Evolutionary conservation across 2,329 filamentous ascomycete species (phyloP).

Genomic region (Metarhizium guizhouense): DNA sequence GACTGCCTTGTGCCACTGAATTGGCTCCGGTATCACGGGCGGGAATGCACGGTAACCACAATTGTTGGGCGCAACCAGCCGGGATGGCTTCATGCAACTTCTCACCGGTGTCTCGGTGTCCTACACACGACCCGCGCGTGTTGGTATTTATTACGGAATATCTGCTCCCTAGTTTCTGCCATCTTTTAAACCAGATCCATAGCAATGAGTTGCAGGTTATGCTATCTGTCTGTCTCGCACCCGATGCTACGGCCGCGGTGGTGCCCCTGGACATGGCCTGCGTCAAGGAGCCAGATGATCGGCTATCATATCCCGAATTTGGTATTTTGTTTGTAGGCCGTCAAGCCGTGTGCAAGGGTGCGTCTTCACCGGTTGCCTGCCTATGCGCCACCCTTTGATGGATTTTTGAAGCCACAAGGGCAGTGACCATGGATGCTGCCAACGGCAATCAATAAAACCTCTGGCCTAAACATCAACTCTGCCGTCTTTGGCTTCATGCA

Average conservation of each 20-base stretch:
- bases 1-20: not conserved
- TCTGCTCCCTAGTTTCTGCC: not conserved
- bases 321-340: not conserved
- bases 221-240: not conserved
- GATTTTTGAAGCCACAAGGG: not conserved
- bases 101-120: conserved; percentile 6
- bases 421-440: not conserved
- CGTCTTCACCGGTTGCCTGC: not conserved
- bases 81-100: not conserved
- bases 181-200: not conserved
- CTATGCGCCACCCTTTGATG: not conserved
- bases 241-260: not conserved
- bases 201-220: too few species aligned
- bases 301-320: not conserved
- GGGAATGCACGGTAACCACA: not conserved
- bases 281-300: not conserved
- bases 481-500: conserved; percentile 3
- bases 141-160: not conserved
- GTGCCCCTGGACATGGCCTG: not conserved
- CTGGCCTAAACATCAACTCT: not conserved
- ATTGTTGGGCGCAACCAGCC: not conserved
- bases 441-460: not conserved
- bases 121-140: conserved; percentile 1
- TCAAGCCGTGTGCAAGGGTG: not conserved
- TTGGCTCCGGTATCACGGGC: not conserved